These are phyloP conservation scores for Tylopilus felleus DNA, from an alignment of 768 basidiomycete genomes.

Conservation along the genomic window DNA sequence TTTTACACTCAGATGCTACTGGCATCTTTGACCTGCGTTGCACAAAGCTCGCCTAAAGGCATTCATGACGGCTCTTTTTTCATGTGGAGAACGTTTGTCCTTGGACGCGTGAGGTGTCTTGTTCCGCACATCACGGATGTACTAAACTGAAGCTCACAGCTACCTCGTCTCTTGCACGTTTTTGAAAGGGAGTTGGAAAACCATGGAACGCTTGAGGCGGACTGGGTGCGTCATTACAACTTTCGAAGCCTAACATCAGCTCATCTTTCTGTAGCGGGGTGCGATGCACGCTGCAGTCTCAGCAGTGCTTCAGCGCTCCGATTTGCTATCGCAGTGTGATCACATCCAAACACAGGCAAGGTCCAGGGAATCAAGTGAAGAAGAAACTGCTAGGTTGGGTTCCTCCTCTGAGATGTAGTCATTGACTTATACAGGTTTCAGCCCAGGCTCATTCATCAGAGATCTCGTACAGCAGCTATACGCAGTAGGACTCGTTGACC, in stretches of 20 bases:
- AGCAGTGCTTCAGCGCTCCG: slow-evolving; percentile 46
- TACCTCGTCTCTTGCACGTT: slow-evolving; percentile 55
- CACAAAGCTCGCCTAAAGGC: slow-evolving; percentile 42
- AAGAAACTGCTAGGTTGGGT: slow-evolving; percentile 22
- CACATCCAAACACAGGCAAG: slow-evolving; percentile 37
- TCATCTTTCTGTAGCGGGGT: slow-evolving; percentile 29
- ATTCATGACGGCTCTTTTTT: slow-evolving; percentile 31
- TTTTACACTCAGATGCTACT: slow-evolving; percentile 69
- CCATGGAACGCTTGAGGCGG: slow-evolving; percentile 45
- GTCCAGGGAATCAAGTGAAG: slow-evolving; percentile 17
- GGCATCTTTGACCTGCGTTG: slow-evolving; percentile 59
- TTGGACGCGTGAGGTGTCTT: slow-evolving; percentile 57
- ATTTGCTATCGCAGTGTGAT: slow-evolving; percentile 56
- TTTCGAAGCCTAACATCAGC: background rate
- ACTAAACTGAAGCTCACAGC: slow-evolving; percentile 35
- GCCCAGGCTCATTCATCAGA: slow-evolving; percentile 25
- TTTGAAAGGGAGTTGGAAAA: slow-evolving; percentile 54
- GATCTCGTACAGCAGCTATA: slow-evolving; percentile 50
- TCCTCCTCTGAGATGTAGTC: background rate
- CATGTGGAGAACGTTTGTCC: slow-evolving; percentile 69
- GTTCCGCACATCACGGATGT: background rate
- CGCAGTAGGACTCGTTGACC: slow-evolving; percentile 52
- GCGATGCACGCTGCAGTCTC: slow-evolving; percentile 52
- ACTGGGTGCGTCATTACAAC: slow-evolving; percentile 48
- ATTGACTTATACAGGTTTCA: slow-evolving; percentile 16